These are phyloP conservation scores for Saxispiralis lemnorum DNA, from an alignment of 495 filamentous ascomycete genomes.

Conservation along the genomic window DNA sequence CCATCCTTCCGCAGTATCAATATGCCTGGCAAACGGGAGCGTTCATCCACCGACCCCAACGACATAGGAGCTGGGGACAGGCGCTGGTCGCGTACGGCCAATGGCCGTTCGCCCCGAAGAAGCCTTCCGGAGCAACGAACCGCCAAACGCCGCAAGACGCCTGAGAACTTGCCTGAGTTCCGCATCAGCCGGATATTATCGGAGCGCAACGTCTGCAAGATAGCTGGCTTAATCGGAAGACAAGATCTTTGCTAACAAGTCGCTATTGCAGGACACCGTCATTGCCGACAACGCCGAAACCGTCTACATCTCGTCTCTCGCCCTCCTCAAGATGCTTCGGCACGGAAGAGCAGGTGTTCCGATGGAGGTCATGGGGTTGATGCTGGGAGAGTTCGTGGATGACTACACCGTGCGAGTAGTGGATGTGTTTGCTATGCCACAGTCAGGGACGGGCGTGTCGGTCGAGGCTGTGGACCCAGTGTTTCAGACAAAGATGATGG, in stretches of 20 bases:
- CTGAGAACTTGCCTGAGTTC: not conserved
- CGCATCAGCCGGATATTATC: not conserved
- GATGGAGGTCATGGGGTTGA: constrained; percentile 99
- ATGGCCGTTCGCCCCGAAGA: not conserved
- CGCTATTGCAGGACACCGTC: constrained; percentile 50
- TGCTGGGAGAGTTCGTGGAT: constrained; percentile 97
- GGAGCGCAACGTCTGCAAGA: not conserved
- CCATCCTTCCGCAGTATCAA: not conserved
- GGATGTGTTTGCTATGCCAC: constrained; percentile 99
- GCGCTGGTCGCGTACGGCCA: too few relatives aligned
- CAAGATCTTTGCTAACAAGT: not conserved
- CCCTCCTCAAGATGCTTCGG: constrained; percentile 92
- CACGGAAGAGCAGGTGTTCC: constrained; percentile 94
- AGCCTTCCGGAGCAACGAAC: not conserved
- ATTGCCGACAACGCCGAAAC: constrained; percentile 98
- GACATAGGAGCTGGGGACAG: too few relatives aligned
- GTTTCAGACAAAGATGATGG: constrained; percentile 99
- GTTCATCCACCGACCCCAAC: not conserved
- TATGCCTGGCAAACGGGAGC: not conserved
- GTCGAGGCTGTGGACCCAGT: constrained; percentile 96
- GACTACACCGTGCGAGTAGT: constrained; percentile 96
- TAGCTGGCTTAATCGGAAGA: too few relatives aligned
- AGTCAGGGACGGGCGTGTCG: constrained; percentile 93
- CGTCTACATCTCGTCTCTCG: constrained; percentile 95
- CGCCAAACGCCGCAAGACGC: not conserved